A percentile compares a stretch with the other conserved stretches of the same genome.
phyloP scores from a whole-genome alignment of 1,284 basidiomycete species.

The Porodaedalea pini region DNA sequence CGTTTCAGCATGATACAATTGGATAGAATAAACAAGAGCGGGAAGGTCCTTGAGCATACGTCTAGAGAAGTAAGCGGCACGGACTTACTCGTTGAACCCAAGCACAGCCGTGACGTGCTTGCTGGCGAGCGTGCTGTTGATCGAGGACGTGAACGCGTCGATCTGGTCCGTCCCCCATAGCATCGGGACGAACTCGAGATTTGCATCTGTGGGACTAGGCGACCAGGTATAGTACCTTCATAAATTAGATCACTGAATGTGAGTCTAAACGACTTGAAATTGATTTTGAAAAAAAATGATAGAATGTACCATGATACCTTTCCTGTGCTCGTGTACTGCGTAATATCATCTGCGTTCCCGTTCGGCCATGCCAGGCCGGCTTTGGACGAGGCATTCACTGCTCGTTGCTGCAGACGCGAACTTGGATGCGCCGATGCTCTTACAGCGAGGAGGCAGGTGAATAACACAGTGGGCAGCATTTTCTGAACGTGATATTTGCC shows the following conservation, averaged over 20 bases:
- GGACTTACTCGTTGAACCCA: constrained; percentile 35
- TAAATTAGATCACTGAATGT: background rate
- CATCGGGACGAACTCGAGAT: constrained; percentile 37
- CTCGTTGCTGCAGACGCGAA: too few relatives aligned
- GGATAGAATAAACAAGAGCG: background rate
- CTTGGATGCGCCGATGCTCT: too few relatives aligned
- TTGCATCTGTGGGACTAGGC: constrained; percentile 25
- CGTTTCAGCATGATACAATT: background rate
- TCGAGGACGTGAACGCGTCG: constrained; percentile 28
- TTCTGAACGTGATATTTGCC: too few relatives aligned
- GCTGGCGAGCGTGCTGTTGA: constrained; percentile 30
- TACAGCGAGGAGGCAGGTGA: too few relatives aligned
- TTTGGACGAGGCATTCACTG: too few relatives aligned
- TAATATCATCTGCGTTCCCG: constrained; percentile 25
- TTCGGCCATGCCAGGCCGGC: constrained; percentile 36
- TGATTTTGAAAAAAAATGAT: background rate
- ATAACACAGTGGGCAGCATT: too few relatives aligned
- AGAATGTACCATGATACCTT: constrained; percentile 33
- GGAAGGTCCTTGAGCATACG: too few relatives aligned
- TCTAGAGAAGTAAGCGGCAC: too few relatives aligned
- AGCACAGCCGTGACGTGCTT: constrained; percentile 29
- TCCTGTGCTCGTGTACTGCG: constrained; percentile 30
- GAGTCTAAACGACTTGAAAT: background rate
- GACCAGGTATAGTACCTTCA: constrained; percentile 37
- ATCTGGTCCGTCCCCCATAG: constrained; percentile 35